Conservation (phyloP, 768 basidiomycete genomes). For the Lactifluus piperatus region DNA sequence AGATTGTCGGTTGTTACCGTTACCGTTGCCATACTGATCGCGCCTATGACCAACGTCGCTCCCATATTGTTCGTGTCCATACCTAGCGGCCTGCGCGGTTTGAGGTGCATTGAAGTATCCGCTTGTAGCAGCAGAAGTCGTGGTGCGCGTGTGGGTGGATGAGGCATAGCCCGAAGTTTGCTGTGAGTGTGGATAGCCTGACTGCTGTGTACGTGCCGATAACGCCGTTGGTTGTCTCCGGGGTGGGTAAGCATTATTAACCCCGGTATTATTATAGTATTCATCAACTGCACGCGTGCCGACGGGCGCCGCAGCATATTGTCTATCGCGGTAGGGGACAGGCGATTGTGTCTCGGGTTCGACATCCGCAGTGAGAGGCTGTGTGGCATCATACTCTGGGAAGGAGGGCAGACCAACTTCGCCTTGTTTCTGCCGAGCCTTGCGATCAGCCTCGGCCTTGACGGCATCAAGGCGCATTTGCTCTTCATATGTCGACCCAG, state of each 20-base stretch:
- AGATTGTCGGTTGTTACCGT: slow-evolving; percentile 34
- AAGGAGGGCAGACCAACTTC: slow-evolving; percentile 73
- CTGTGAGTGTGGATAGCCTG: slow-evolving; percentile 33
- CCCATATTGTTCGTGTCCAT: slow-evolving; percentile 17
- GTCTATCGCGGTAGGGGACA: slow-evolving; percentile 29
- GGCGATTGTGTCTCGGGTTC: slow-evolving; percentile 35
- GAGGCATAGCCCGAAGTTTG: slow-evolving; percentile 36
- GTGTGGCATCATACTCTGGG: slow-evolving; percentile 48
- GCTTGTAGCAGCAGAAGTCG: slow-evolving; percentile 6
- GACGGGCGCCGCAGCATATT: slow-evolving; percentile 54
- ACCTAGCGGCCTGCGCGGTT: slow-evolving; percentile 23
- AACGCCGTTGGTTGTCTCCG: slow-evolving; percentile 22
- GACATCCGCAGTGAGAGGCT: slow-evolving; percentile 54
- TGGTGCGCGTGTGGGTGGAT: slow-evolving; percentile 27
- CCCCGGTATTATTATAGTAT: slow-evolving; percentile 43
- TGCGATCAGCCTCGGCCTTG: slow-evolving; percentile 80
- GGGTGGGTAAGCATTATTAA: slow-evolving; percentile 37
- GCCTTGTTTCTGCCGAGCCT: slow-evolving; percentile 48
- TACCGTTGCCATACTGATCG: slow-evolving; percentile 25
- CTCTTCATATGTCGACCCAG: slow-evolving; percentile 39
- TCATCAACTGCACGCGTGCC: slow-evolving; percentile 71
- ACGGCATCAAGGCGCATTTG: slow-evolving; percentile 75
- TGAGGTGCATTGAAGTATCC: slow-evolving; percentile 22
- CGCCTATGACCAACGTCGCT: slow-evolving; percentile 22
- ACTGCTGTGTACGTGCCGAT: slow-evolving; percentile 25